Percentiles rank a stretch among this genome's conserved stretches.
Conservation (phyloP, 106 monocot species). For the Dioscorea alata region DNA sequence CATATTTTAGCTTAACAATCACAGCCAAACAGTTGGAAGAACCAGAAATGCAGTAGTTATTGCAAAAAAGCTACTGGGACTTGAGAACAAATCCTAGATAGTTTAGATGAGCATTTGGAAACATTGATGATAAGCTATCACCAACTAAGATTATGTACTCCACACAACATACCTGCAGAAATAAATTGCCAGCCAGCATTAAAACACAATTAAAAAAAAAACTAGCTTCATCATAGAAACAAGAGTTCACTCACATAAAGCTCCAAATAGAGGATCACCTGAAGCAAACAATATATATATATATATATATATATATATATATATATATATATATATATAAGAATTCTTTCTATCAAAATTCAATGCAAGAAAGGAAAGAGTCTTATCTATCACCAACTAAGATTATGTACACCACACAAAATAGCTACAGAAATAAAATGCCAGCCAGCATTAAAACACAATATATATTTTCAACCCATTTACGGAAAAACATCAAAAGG, state of each 20-base stretch:
- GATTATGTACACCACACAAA: too few species aligned
- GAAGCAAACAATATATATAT: conserved; percentile 9
- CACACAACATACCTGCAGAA: conserved; percentile 42
- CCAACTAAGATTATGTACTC: conserved; percentile 57
- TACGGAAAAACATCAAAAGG: neutral
- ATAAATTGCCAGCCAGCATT: neutral
- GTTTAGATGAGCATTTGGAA: conserved; percentile 26
- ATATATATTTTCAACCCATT: neutral
- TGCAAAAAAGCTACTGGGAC: conserved; percentile 37
- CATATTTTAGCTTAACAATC: neutral
- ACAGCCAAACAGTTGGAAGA: conserved; percentile 56
- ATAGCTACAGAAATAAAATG: too few species aligned
- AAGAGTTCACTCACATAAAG: conserved; percentile 50
- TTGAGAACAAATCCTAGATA: conserved; percentile 22
- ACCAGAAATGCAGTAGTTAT: conserved; percentile 34
- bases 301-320: too few species aligned
- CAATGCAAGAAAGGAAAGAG: neutral
- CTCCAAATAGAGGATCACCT: conserved; percentile 56
- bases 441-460: too few species aligned
- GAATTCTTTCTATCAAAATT: neutral
- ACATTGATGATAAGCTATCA: conserved; percentile 53
- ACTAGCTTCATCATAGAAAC: neutral
- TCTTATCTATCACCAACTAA: too few species aligned
- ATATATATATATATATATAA: too few species aligned
- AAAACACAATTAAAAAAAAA: neutral